Evolutionary conservation across 1,284 basidiomycete species (phyloP).

Genomic region (Tetrapyrgos nigripes): DNA sequence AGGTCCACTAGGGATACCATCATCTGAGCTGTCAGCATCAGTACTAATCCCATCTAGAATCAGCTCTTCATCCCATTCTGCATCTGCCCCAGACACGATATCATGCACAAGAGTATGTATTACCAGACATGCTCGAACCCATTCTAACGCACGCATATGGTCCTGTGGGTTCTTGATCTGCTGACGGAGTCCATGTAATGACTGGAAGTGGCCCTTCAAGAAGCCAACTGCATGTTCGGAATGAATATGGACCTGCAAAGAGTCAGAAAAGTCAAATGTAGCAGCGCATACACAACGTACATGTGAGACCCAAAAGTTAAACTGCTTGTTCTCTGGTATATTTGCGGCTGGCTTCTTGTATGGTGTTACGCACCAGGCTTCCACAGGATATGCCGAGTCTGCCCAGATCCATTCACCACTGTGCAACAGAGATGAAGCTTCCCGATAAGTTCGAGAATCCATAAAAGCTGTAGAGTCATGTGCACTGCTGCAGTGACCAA

Average conservation of each 20-base stretch:
- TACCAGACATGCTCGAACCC: slow-evolving; percentile 36
- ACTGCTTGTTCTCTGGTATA: slow-evolving; percentile 28
- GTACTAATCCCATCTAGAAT: not conserved
- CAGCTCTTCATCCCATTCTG: not conserved
- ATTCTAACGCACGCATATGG: slow-evolving; percentile 32
- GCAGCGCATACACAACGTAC: no score
- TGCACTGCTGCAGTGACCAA: slow-evolving; percentile 26
- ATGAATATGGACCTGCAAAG: slow-evolving; percentile 31
- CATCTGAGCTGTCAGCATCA: not conserved
- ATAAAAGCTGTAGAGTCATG: slow-evolving; percentile 23
- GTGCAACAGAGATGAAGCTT: not conserved
- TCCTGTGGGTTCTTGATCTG: slow-evolving; percentile 27
- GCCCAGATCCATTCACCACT: slow-evolving; percentile 21
- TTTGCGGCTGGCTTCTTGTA: slow-evolving; percentile 33
- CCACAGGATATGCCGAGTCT: slow-evolving; percentile 21
- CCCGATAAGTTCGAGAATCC: slow-evolving; percentile 11
- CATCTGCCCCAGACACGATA: not conserved
- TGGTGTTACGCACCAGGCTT: slow-evolving; percentile 21
- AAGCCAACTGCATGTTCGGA: slow-evolving; percentile 42
- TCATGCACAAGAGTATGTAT: slow-evolving; percentile 32
- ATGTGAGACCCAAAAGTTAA: slow-evolving; percentile 35
- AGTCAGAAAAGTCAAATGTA: no score
- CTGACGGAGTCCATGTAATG: slow-evolving; percentile 32
- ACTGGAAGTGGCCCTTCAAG: slow-evolving; percentile 39
- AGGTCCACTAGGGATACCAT: not conserved